Evolutionary conservation across 2,329 filamentous ascomycete species (phyloP), one percentile per base, ranked within the genome.

Genomic region (Fusarium algeriense): DNA sequence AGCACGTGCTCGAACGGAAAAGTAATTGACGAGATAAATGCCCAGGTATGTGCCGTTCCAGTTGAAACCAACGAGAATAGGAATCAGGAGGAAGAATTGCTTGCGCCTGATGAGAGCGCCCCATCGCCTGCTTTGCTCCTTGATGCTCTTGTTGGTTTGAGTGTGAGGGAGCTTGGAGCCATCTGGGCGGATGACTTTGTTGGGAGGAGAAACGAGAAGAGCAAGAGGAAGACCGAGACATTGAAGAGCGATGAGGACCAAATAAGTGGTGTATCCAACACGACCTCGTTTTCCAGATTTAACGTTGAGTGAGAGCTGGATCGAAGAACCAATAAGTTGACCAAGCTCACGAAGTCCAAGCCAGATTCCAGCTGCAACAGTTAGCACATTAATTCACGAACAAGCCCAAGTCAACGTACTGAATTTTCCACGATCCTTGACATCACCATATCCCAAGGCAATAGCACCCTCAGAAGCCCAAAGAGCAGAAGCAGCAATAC

Each of bases 381-480:
- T 73, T 38, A 76, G 63, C 11, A 34, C 7, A 7, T 17, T 13
- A 7, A 28, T 17, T 15, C 1, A 3, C 1, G 1, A 15, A 14
- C 0, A 2, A 7, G 11, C 6, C 2, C 3, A 6, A 7, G 0
- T 6, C 7, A 9, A 41, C 43, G 5, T 26, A 77, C 75, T 75
- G 35, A 83, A 87, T 46, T 80, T 82, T 11, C 85, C 85, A 50
- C 85, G 79, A 57, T 86, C 85, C 10, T 78, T 73, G 6, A 83
- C 78, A 63, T 85, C 84, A 0, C 85, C 83, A 50, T 87, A 87
- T 0, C 85, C 85, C 14, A 86, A 74, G 1, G 85, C 85, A 8
- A 87, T 81, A 1, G 85, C 84, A 14, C 85, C 85, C 70, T 87
- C 85, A 11, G 82, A 82, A 1, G 84, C 84, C 85, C 85, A 87